Conservation (phyloP, 768 basidiomycete genomes). For the Agaricus blazei region DNA sequence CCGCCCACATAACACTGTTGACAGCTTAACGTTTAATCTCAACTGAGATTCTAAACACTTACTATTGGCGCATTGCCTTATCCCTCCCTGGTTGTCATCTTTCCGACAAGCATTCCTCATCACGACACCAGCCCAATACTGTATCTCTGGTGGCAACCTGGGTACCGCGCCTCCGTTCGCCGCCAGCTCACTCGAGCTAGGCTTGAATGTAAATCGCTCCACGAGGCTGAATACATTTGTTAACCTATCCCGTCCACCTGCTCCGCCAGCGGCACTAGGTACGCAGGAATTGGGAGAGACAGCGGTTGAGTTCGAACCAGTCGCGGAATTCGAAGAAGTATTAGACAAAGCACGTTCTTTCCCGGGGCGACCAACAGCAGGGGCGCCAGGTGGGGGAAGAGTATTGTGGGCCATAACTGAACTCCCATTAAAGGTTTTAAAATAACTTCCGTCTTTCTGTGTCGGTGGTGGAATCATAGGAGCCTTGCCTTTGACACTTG, state of each 20-base stretch:
- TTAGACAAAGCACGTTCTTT: slow-evolving; percentile 14
- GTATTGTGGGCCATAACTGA: slow-evolving; percentile 1
- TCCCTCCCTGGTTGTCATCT: slow-evolving; percentile 89
- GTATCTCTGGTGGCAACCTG: slow-evolving; percentile 81
- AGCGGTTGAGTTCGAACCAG: not conserved
- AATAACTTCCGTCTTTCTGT: slow-evolving; percentile 10
- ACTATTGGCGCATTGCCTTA: slow-evolving; percentile 97
- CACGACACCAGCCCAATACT: slow-evolving; percentile 99
- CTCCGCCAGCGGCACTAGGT: not conserved
- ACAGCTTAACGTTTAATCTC: slow-evolving; percentile 2
- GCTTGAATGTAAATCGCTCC: slow-evolving; percentile 94
- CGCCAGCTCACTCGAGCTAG: slow-evolving; percentile 58
- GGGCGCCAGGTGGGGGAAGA: not conserved
- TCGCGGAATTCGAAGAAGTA: slow-evolving; percentile 3
- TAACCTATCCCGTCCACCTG: slow-evolving; percentile 31
- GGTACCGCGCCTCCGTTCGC: slow-evolving; percentile 18
- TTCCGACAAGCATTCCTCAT: slow-evolving; percentile 99
- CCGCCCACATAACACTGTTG: slow-evolving; percentile 82
- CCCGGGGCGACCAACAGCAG: not conserved
- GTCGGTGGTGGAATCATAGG: slow-evolving; percentile 12
- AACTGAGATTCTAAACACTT: slow-evolving; percentile 23
- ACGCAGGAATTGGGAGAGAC: not conserved
- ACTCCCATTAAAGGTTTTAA: slow-evolving; percentile 9
- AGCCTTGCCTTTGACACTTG: not conserved
- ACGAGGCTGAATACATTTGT: slow-evolving; percentile 96